Conservation (phyloP, 441 rosid species). For the Iberis amara region DNA sequence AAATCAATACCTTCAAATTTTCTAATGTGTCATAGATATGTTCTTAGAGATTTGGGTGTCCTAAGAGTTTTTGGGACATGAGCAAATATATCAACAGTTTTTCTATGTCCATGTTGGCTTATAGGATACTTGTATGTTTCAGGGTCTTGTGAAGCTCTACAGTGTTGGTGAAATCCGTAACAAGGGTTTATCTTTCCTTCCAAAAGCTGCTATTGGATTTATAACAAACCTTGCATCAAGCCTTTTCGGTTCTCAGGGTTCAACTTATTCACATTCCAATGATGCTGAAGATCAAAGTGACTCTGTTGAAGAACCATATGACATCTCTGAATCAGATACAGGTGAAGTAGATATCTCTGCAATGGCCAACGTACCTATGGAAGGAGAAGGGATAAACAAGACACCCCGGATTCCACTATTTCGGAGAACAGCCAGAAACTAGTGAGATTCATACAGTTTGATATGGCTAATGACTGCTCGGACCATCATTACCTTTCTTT, state of each 20-base stretch:
- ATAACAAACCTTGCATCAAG: constrained; percentile 49
- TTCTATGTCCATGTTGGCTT: neutral
- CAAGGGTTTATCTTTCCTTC: constrained; percentile 46
- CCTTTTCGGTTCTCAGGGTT: constrained; percentile 51
- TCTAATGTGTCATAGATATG: constrained; percentile 8
- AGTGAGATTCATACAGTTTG: constrained; percentile 54
- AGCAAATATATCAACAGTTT: neutral
- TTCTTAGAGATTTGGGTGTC: neutral
- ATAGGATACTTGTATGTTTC: constrained; percentile 21
- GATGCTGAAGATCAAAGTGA: constrained; percentile 38
- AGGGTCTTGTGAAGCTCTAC: constrained; percentile 45
- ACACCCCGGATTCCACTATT: constrained; percentile 25
- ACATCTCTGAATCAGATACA: constrained; percentile 38
- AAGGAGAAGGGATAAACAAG: constrained; percentile 33
- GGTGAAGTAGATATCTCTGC: constrained; percentile 28
- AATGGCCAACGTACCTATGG: constrained; percentile 24
- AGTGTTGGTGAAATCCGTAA: constrained; percentile 33
- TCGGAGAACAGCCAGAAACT: constrained; percentile 21
- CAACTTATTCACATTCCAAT: constrained; percentile 33
- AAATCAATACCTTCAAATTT: constrained; percentile 24
- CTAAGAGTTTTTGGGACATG: neutral
- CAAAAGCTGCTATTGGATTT: constrained; percentile 61
- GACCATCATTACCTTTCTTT: constrained; percentile 69
- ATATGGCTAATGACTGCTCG: constrained; percentile 62
- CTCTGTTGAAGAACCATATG: constrained; percentile 32